Evolutionary conservation across 495 filamentous ascomycete species (phyloP), one percentile per base, ranked within the genome.

Genomic region (Neurospora intermedia): DNA sequence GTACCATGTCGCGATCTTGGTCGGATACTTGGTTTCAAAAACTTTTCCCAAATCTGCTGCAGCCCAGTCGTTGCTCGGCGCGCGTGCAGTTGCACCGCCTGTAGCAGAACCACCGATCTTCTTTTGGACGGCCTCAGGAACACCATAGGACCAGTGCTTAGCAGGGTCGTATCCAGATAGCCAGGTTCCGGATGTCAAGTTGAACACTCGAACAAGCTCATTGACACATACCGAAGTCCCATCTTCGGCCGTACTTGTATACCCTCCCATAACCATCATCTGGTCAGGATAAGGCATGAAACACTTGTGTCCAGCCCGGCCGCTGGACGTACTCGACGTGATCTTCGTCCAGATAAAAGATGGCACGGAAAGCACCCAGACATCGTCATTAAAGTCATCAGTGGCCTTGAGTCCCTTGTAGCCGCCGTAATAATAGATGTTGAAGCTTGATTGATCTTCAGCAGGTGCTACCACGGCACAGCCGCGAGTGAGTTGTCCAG

Each of bases 341-440:
- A 90, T 84, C 75, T 88, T 87, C 43, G 87, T 87, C 92, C 92
- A 95, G n/a, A 82, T 88, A 79, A 95, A 94, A 0, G 91, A 89
- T 1, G 93, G 92, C 18, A 94, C 78, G 0, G 91, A 92, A 38
- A 95, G 78, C 15, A 94, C 86, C 80, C 91, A 94, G 16, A 94
- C 89, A 70, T 92, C 89, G 74, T 92, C 91, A 13, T 80, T 88
- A 46, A 84, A 86, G 13, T 75, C 73, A 13, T 77, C 41, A 3
- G 75, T 70, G 1, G 75, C 41, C 13, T 83, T 62, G 18, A 88
- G 69, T 0, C 88, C 89, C 69, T 89, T 79, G 73, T 88, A 91
- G 4, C 91, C 91, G 23, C 91, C 91, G 74, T 94, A 94, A 73
- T 90, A 90, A 77, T 93, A 94, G 71, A 94, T 91, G 75, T 92